Base-by-base conservation (phyloP, 768 basidiomycete genomes). In the Suillus hirtellus region DNA sequence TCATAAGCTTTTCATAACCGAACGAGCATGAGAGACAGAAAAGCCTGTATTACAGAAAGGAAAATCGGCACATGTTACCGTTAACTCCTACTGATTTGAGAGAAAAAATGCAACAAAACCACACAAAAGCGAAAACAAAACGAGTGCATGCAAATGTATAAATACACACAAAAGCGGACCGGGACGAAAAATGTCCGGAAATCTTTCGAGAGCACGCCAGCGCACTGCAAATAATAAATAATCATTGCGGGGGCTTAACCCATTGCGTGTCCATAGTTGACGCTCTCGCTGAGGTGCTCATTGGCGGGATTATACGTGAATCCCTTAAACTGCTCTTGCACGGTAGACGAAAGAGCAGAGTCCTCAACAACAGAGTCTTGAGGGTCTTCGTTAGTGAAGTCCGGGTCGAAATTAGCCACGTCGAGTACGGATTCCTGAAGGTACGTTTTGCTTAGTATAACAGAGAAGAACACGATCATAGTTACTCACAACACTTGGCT, bases 311-410 rank as follows among this genome's bases (percentile, higher is more conserved):
- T 93, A 74, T 93, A 94, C 5, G 92, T 94, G 78, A 95, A 95
- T 34, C 92, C 92, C 69, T 84, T 81, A 84, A 99, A 99, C 75
- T 96, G 94, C 70, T 95, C 94, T 74, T 99, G 96, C 2, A 99
- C 95, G 0, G 96, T 98, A 80, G 97, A 92, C 17, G 93, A 95
- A 43, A 99, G 79, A 34, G 86, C 89, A 4, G 93, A 95, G 71
- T 95, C 94, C 66, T 92, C 93, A 44, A 99, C 96, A 61, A 99
- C 95, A 1, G 94, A 96, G 76, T 99, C 96, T 69, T 93, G 88
- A 2, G 96, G 91, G 62, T 93, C 89, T 75, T 99, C 96, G 65
- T 89, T 92, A 35, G 96, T 98, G 73, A 99, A 99, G 76, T 99
- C 96, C 31, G 94, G 86, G 76, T 99, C 97, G 78, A 99, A 99